Conservation (phyloP, 1,139 yeast species). For the Kurtzmaniella natalensis region DNA sequence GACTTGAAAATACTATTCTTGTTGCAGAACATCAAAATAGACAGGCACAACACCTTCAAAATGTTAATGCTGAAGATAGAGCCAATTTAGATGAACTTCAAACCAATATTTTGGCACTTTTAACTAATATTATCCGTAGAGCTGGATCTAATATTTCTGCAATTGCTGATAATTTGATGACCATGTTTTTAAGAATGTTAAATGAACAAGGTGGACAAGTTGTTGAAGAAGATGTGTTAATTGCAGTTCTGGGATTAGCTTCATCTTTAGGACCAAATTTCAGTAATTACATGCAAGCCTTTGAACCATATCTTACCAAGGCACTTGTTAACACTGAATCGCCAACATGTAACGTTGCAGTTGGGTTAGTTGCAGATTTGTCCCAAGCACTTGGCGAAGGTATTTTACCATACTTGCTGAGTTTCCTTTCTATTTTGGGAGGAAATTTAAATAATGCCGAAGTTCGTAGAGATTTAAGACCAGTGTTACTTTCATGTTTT, state of each 20-base stretch:
- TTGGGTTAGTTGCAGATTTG: constrained; percentile 95
- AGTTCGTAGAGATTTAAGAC: constrained; percentile 77
- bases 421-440: constrained; percentile 80
- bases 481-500: constrained; percentile 87
- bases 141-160: constrained; percentile 60
- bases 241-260: constrained; percentile 88
- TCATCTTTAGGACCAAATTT: constrained; percentile 70
- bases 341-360: constrained; percentile 81
- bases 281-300: constrained; percentile 70
- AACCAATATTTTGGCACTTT: constrained; percentile 75
- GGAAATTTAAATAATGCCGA: constrained; percentile 59
- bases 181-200: constrained; percentile 67
- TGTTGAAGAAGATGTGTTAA: constrained; percentile 91
- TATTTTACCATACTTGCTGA: constrained; percentile 70
- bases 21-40: constrained; percentile 14
- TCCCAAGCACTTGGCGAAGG: constrained; percentile 82
- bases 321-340: constrained; percentile 82
- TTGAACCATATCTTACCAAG: constrained; percentile 73
- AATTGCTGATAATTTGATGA: constrained; percentile 84
- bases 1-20: constrained; percentile 64
- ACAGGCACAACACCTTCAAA: constrained; percentile 36
- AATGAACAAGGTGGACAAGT: constrained; percentile 54
- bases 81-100: constrained; percentile 85
- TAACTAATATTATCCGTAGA: constrained; percentile 86
- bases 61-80: constrained; percentile 61